Evolutionary conservation across 208 protist genomes (phyloP), one percentile per base, ranked within the genome.

Genomic region (Novymonas esmeraldas): DNA sequence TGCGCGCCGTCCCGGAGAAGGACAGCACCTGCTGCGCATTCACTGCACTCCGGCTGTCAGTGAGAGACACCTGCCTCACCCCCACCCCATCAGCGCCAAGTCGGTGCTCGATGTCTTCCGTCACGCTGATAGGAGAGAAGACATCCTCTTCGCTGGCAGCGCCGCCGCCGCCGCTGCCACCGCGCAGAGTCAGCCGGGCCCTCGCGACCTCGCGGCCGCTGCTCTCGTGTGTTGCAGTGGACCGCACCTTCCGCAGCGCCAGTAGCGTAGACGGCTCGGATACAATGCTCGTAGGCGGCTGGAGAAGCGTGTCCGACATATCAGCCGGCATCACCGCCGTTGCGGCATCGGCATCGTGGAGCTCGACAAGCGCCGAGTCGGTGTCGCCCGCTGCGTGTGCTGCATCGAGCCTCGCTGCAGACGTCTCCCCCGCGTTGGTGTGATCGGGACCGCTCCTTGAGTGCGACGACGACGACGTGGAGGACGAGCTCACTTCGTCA

Each of bases 261-360:
- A 36, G 29, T 6, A 58, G 2, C 24, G 59, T 67, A 13, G 68
- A 74, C 9, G 34, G 50, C 44, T 74, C 68, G 0, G 68, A 74
- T 6, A 74, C 10, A 20, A 74, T 74, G 52, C 68, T 74, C 28
- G 68, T 74, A 4, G 68, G 68, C 0, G 68, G 68, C 60, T 74
- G 68, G 42, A 66, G 34, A 28, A 67, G 33, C 36, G 68, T 74
- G 60, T 74, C 68, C 0, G 68, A 74, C 22, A 61, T 29, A 20
- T 74, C 52, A 7, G 24, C 1, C 3, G 33, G 60, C 60, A 44
- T 6, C 1, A 6, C 24, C 11, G 22, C 41, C 2, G 44, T 34
- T 45, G 52, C 50, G 16, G 41, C 28, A 6, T n/a, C 20, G 2
- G 44, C 48, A 9, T 33, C 10, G 11, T 6, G 22, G 24, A 11